These are phyloP conservation scores for Hanseniaspora occidentalis DNA, from an alignment of 805 yeast genomes.

Conservation along the genomic window DNA sequence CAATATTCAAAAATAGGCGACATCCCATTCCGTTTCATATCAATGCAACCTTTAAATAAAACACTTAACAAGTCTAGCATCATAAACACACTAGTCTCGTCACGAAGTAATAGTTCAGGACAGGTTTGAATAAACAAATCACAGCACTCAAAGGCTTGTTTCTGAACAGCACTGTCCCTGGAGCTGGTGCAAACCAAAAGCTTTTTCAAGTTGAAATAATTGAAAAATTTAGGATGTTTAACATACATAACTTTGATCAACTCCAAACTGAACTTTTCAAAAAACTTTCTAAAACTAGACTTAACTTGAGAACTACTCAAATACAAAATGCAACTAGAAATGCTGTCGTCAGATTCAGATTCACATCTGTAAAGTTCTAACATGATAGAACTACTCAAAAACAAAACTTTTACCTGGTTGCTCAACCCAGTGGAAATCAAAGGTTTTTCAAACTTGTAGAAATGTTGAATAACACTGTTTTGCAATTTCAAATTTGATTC, in stretches of 20 bases:
- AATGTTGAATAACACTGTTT: conserved; percentile 34
- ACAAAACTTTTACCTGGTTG: conserved; percentile 66
- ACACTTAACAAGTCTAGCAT: conserved; percentile 70
- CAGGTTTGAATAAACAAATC: conserved; percentile 49
- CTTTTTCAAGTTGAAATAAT: neutral
- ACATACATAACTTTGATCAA: neutral
- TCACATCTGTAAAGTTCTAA: conserved; percentile 70
- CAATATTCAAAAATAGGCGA: conserved; percentile 66
- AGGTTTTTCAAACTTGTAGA: conserved; percentile 13
- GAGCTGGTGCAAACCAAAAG: conserved; percentile 1
- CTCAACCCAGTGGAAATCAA: neutral
- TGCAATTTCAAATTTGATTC: conserved; percentile 69
- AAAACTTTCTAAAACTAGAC: conserved; percentile 53
- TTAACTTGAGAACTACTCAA: conserved; percentile 76
- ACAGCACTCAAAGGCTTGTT: conserved; percentile 34
- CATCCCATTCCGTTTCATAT: conserved; percentile 73
- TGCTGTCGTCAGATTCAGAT: conserved; percentile 44
- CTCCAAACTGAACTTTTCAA: conserved; percentile 38
- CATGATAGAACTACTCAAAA: conserved; percentile 68
- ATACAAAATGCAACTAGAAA: conserved; percentile 65
- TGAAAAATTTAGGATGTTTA: too few relatives aligned
- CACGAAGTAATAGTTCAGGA: conserved; percentile 49
- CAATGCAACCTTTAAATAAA: conserved; percentile 67
- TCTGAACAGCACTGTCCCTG: conserved; percentile 5
- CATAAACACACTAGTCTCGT: conserved; percentile 39